phyloP scores from a whole-genome alignment of 352 stramenopile genomes.

The Phytopythium cucurbitacearum region DNA sequence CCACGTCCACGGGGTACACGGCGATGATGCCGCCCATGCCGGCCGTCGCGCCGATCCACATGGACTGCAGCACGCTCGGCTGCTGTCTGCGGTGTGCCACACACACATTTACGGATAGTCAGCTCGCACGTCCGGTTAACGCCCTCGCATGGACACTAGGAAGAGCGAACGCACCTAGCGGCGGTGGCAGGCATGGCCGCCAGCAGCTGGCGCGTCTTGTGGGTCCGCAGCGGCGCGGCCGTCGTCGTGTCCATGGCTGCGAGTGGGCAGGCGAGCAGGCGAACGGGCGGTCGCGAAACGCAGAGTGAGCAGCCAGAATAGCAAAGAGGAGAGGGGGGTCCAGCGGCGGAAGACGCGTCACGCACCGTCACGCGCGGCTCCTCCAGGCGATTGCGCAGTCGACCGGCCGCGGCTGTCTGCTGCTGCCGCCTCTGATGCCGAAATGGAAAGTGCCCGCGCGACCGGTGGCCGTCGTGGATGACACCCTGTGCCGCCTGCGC shows the following conservation, averaged over 20 bases:
- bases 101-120: neutral
- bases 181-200: slow-evolving; percentile 8
- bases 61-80: slow-evolving; percentile 67
- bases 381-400: no score
- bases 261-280: neutral
- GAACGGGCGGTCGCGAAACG: neutral
- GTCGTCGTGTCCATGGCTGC: slow-evolving; percentile 30
- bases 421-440: no score
- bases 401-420: no score
- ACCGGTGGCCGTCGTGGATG: no score
- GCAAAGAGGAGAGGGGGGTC: no score
- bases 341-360: no score
- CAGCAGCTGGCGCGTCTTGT: slow-evolving; percentile 33
- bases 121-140: no score
- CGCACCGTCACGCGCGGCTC: no score
- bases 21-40: slow-evolving; percentile 79
- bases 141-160: neutral
- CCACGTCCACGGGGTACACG: slow-evolving; percentile 78
- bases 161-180: slow-evolving; percentile 3
- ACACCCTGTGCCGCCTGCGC: no score
- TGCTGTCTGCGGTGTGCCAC: slow-evolving; percentile 12
- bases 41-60: slow-evolving; percentile 76
- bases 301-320: no score
- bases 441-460: no score
- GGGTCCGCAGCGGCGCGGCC: slow-evolving; percentile 14